Evolutionary conservation across 2,329 filamentous ascomycete species (phyloP).

Genomic region (Cylindrodendrum hubeiense): DNA sequence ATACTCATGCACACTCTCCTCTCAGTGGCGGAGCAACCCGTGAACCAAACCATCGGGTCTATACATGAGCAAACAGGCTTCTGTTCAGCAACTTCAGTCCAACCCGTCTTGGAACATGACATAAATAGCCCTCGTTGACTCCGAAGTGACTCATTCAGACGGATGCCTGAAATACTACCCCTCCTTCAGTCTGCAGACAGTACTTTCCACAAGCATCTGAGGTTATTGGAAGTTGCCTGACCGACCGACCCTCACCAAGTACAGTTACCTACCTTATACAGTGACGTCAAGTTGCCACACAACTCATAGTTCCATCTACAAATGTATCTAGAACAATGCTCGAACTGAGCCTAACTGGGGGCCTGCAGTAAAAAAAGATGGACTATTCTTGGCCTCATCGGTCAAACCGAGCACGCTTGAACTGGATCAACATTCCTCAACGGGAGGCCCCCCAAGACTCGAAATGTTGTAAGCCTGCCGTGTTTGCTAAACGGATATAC

Average conservation of each 20-base stretch:
- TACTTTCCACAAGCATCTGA: not conserved
- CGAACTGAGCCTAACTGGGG: not conserved
- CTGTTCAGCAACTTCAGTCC: not conserved
- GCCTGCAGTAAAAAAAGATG: not conserved
- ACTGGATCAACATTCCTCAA: too few relatives aligned
- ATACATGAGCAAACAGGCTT: slow-evolving; percentile 6
- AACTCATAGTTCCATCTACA: not conserved
- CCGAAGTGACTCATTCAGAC: not conserved
- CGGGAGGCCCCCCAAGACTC: too few relatives aligned
- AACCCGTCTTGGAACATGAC: not conserved
- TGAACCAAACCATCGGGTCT: slow-evolving; percentile 20
- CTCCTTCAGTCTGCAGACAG: not conserved
- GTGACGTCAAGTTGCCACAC: not conserved
- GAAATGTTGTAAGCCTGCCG: too few relatives aligned
- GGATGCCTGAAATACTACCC: not conserved
- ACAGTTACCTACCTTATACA: not conserved
- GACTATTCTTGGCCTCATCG: not conserved
- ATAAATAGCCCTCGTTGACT: not conserved
- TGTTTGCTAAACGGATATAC: too few relatives aligned
- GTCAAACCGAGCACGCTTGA: not conserved
- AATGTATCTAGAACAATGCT: not conserved
- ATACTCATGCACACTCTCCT: not conserved
- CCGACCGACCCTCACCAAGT: not conserved
- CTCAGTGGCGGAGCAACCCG: slow-evolving; percentile 7
- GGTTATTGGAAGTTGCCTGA: not conserved